Percentiles rank a stretch among this genome's conserved stretches.
These are phyloP conservation scores for Clonostachys rosea DNA, from an alignment of 2,329 filamentous ascomycete species.

Conservation along the genomic window DNA sequence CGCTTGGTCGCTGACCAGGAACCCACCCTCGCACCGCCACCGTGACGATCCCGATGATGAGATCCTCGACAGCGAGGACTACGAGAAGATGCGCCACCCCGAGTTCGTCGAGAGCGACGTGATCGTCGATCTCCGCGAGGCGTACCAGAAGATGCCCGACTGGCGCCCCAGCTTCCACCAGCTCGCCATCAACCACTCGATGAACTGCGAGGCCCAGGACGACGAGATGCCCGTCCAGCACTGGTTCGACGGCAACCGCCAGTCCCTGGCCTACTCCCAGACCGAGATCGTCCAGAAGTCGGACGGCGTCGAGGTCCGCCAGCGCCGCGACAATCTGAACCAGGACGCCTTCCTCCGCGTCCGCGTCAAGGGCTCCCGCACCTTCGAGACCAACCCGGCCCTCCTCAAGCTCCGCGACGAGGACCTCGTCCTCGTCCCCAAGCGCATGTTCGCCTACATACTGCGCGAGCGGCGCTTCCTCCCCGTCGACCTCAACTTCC, in stretches of 20 bases:
- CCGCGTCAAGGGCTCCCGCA: constrained; percentile 25
- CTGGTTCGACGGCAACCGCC: constrained; percentile 23
- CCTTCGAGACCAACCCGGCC: constrained; percentile 23
- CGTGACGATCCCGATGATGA: constrained; percentile 17
- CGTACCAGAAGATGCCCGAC: constrained; percentile 28
- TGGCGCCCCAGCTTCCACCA: constrained; percentile 26
- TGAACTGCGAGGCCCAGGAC: constrained; percentile 18
- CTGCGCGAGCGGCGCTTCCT: constrained; percentile 32
- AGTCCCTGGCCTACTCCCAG: constrained; percentile 22
- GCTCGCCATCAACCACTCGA: constrained; percentile 20
- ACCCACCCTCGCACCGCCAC: constrained; percentile 16
- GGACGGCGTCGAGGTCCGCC: constrained; percentile 26
- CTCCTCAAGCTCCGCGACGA: constrained; percentile 16
- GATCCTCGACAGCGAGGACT: constrained; percentile 19
- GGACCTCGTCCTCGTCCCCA: constrained; percentile 27
- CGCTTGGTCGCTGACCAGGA: constrained; percentile 32
- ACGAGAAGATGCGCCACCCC: constrained; percentile 26
- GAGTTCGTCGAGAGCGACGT: constrained; percentile 35
- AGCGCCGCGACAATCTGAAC: constrained; percentile 27
- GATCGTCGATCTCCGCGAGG: constrained; percentile 34
- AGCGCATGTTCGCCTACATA: constrained; percentile 34
- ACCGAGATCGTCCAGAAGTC: constrained; percentile 25
- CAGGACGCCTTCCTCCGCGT: constrained; percentile 24
- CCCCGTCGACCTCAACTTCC: constrained; percentile 24
- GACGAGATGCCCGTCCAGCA: constrained; percentile 30